Conservation (phyloP, 495 filamentous ascomycete genomes). For the Hypoxylon trugodes region DNA sequence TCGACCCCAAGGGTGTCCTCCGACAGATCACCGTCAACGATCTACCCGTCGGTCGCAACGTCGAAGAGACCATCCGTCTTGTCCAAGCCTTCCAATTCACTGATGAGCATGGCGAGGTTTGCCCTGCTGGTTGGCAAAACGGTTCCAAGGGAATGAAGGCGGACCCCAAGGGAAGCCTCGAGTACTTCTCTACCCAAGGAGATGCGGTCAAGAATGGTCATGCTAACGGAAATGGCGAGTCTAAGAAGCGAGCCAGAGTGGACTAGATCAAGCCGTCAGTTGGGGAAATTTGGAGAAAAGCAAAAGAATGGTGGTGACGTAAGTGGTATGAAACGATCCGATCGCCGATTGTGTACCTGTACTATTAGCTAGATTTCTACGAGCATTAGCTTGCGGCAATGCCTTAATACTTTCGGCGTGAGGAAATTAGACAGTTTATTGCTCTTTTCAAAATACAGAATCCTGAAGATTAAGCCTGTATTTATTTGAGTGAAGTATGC, state of each 20-base stretch:
- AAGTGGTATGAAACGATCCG: slow-evolving; percentile 16
- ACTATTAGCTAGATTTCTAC: slow-evolving; percentile 15
- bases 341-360: no score
- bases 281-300: slow-evolving; percentile 25
- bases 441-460: no score
- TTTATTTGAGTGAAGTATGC: not conserved
- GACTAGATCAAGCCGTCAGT: slow-evolving; percentile 16
- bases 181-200: slow-evolving; percentile 50
- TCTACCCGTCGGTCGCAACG: slow-evolving; percentile 64
- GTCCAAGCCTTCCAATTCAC: slow-evolving; percentile 68
- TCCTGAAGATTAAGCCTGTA: not conserved
- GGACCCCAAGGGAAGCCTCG: slow-evolving; percentile 56
- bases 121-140: slow-evolving; percentile 65
- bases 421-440: slow-evolving; percentile 10
- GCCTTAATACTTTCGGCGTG: slow-evolving; percentile 25
- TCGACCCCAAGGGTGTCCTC: slow-evolving; percentile 64
- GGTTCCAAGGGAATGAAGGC: slow-evolving; percentile 63
- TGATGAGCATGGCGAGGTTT: slow-evolving; percentile 67
- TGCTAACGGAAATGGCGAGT: slow-evolving; percentile 41
- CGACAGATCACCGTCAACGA: slow-evolving; percentile 69
- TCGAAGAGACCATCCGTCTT: slow-evolving; percentile 66
- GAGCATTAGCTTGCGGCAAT: slow-evolving; percentile 1
- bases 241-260: slow-evolving; percentile 37
- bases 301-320: slow-evolving; percentile 16
- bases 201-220: slow-evolving; percentile 22